Evolutionary conservation across 306 rosid genomes (phyloP).

Genomic region (Cicer yamashitae): DNA sequence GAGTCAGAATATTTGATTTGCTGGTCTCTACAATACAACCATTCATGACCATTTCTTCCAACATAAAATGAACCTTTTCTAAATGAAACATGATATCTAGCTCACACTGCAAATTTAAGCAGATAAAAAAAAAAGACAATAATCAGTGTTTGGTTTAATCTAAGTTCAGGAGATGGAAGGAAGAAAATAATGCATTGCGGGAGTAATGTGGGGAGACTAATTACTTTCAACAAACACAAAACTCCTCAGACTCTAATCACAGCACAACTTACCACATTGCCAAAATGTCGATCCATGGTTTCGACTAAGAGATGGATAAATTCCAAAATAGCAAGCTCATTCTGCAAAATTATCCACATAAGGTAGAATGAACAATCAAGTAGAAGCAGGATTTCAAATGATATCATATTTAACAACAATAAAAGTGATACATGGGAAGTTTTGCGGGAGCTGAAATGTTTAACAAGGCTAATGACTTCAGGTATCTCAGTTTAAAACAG

Average conservation of each 20-base stretch:
- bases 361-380: slow-evolving; percentile 14
- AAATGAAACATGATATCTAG: slow-evolving; percentile 98
- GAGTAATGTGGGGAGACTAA: slow-evolving; percentile 3
- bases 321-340: slow-evolving; percentile 92
- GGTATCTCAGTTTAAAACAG: slow-evolving; percentile 8
- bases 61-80: slow-evolving; percentile 96
- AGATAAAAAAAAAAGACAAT: slow-evolving; percentile 2
- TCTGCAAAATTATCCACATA: slow-evolving; percentile 59
- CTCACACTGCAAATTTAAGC: slow-evolving; percentile 74
- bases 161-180: slow-evolving; percentile 25
- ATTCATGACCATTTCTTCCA: slow-evolving; percentile 99
- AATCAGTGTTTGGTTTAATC: slow-evolving; percentile 5
- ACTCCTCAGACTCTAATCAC: slow-evolving; percentile 6
- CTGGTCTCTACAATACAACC: slow-evolving; percentile 89
- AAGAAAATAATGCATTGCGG: background rate
- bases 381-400: background rate
- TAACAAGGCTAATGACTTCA: slow-evolving; percentile 17
- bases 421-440: background rate
- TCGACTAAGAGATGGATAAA: slow-evolving; percentile 93
- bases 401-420: background rate
- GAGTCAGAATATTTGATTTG: slow-evolving; percentile 82
- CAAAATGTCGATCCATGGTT: slow-evolving; percentile 97
- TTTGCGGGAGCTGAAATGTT: background rate
- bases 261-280: slow-evolving; percentile 78
- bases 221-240: slow-evolving; percentile 9